Evolutionary conservation across 169 alveolate species (phyloP).

Genomic region (Eimeria necatrix): DNA sequence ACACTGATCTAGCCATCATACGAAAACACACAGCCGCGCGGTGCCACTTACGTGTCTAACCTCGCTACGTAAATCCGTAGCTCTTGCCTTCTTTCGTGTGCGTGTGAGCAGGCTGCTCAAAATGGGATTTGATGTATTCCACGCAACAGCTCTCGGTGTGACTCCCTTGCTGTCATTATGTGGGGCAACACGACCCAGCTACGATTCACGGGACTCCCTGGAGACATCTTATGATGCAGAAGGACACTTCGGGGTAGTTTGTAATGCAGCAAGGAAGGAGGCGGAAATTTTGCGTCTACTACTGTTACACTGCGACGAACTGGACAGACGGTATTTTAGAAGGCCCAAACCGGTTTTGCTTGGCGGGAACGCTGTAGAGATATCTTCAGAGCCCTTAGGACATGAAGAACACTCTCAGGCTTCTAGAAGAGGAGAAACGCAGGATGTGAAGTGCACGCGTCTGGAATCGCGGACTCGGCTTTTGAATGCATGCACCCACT

Average conservation of each 20-base stretch:
- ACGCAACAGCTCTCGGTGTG: constrained; percentile 84
- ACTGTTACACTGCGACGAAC: constrained; percentile 30
- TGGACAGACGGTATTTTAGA: not conserved
- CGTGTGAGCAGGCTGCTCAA: constrained; percentile 53
- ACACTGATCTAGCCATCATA: no score
- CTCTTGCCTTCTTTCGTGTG: not conserved
- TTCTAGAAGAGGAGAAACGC: not conserved
- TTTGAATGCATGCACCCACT: constrained; percentile 88
- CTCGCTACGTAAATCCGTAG: no score
- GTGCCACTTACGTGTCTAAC: no score
- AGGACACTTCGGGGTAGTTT: not conserved
- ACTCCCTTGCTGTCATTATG: constrained; percentile 87
- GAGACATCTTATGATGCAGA: not conserved
- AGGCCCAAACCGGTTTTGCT: no score
- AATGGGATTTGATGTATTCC: constrained; percentile 69
- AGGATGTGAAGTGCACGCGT: not conserved
- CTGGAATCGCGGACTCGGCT: constrained; percentile 24
- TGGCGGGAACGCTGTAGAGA: no score
- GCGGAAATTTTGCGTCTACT: constrained; percentile 7
- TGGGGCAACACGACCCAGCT: not conserved
- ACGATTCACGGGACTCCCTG: not conserved
- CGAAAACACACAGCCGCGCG: no score
- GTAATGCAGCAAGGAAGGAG: not conserved
- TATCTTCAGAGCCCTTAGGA: not conserved
- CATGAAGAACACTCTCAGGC: not conserved